Base-by-base conservation (phyloP, 192 early-diverging fungal species). In the Oehlia diaphana region DNA sequence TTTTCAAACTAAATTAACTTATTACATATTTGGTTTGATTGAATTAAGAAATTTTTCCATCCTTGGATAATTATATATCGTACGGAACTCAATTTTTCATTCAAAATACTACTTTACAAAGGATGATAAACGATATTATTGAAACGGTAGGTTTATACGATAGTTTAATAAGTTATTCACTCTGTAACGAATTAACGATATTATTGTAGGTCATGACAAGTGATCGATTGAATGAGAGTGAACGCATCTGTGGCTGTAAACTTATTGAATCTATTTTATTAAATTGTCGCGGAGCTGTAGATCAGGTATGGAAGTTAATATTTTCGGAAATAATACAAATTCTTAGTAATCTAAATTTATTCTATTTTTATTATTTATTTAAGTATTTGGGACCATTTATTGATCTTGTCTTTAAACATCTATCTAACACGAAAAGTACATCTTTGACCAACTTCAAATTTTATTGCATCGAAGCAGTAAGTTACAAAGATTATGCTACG, bases 21-120 rank as follows among this genome's bases (percentile, higher is more conserved):
- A 16, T 31, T 31, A 9, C 10, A 12, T 49, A 74, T 35, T 74
- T 33, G 6, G 21, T 33, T 31, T 12, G 44, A 19, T 67, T 62
- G 61, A 12, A 79, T 33, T 53, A 67, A 82, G 95, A 96, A 80
- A 96, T 99, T 90, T 79, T 94, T 39, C 93, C 93, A n/a, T 92
- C 92, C 31, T 88, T 99, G 67, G 95, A 96, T 82, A 96, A 97
- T 87, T 98, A 92, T 78, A 91, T 97, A 61, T 89, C 92, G 9
- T 95, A 92, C 77, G 98, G 98, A 81, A 94, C 87, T 74, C 92
- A 94, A 19, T 87, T 90, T 10, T 93, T 96, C 79, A 87, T 88
- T 0, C 50, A 87, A 23, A 94, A 90, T 84, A 83, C 84, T 64
- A 90, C 91, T 69, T 86, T 93, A 66, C 93, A 94, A 78, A 79